These are phyloP conservation scores for Jatropha podagrica DNA, from an alignment of 441 rosid species.

Conservation along the genomic window DNA sequence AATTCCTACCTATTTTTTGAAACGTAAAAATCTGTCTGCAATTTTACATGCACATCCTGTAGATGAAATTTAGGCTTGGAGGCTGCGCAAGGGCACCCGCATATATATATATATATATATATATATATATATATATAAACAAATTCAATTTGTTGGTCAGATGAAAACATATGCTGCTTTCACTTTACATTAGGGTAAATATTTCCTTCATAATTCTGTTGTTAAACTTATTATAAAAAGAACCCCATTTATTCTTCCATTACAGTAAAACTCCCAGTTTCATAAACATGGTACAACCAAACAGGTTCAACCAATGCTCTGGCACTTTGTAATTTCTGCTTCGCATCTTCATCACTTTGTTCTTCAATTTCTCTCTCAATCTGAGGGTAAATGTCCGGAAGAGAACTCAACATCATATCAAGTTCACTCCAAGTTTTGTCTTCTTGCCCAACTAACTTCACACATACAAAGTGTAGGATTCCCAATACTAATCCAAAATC, in stretches of 20 bases:
- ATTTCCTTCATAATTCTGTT: neutral
- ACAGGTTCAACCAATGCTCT: constrained; percentile 76
- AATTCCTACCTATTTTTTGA: no score
- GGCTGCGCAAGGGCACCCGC: no score
- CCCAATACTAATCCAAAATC: constrained; percentile 61
- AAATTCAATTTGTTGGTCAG: no score
- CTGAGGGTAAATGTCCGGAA: constrained; percentile 62
- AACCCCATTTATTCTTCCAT: constrained; percentile 44
- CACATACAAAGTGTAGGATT: constrained; percentile 53
- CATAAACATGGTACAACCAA: constrained; percentile 85
- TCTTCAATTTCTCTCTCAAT: constrained; percentile 68
- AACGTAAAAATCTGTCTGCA: no score
- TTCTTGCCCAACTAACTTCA: constrained; percentile 54
- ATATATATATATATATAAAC: no score
- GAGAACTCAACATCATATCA: constrained; percentile 64
- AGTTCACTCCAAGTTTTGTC: constrained; percentile 67
- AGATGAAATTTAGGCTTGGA: no score
- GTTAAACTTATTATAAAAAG: no score
- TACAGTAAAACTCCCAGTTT: constrained; percentile 66
- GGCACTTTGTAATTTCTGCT: constrained; percentile 41
- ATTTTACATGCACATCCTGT: no score
- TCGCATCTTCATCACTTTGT: constrained; percentile 40
- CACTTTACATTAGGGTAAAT: no score
- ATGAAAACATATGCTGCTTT: no score
- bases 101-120: no score